Evolutionary conservation across 1,284 basidiomycete genomes (phyloP), one percentile per base, ranked within the genome.

Genomic region (Cutaneotrichosporon arboriforme): DNA sequence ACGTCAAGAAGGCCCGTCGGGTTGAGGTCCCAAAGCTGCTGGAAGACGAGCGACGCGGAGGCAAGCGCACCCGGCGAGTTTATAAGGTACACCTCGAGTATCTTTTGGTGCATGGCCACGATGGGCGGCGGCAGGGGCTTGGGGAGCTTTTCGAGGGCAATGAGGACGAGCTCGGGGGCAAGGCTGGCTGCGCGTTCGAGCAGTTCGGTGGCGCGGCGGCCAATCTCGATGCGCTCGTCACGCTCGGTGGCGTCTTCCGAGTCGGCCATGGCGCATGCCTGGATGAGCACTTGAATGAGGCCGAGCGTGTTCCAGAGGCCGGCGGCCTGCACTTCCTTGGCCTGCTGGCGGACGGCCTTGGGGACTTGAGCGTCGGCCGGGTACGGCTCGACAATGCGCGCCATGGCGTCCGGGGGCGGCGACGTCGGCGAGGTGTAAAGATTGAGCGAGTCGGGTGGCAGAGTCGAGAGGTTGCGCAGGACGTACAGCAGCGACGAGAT

Each of bases 41-140:
- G 90, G 77, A 98, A 97, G 53, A 97, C 93, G 20, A 98, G 83
- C 62, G 94, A 89, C 64, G 94, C 89, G 61, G 92, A 92, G 8
- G 91, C 90, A 68, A 96, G 88, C 5, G 90, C 88, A 18, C 84
- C 85, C 4, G 52, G 48, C 8, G 65, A 53, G 22, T 62, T 61
- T 26, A 63, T 59, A 44, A 98, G 80, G 79, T 98, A 97, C 83
- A 93, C 88, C 41, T 84, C 81, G 46, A 97, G 79, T 22, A 98
- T 80, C 66, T 88, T 88, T 49, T 86, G 83, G 15, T 88, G 85
- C 73, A 97, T 89, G 61, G 92, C 88, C 33, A 82, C 76, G 42
- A 94, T 87, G 44, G 92, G 86, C 17, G 86, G 83, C 60, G 87
- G 90, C 86, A 93, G 96, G 5, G 86, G 83, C 65, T 87, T 79